Evolutionary conservation across 1,284 basidiomycete genomes (phyloP).

Genomic region (Marasmius oreades): DNA sequence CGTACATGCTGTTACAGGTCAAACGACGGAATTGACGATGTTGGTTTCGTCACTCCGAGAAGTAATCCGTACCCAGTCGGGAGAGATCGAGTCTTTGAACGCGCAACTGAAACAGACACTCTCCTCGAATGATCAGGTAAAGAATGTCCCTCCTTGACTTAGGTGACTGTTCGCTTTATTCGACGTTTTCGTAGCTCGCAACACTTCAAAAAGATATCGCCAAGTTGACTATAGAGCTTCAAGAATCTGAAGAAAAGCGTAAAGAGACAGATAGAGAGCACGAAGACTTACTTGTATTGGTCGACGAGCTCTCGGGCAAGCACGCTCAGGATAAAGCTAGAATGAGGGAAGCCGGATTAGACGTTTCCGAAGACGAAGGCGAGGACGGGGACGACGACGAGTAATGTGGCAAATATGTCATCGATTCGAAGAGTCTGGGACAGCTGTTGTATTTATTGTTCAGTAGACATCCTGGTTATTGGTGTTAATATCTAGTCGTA

Average conservation of each 20-base stretch:
- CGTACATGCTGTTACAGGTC: slow-evolving; percentile 36
- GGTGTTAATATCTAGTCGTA: too few relatives aligned
- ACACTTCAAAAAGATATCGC: slow-evolving; percentile 40
- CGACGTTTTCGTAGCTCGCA: slow-evolving; percentile 25
- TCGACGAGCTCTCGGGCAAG: slow-evolving; percentile 91
- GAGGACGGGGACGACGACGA: slow-evolving; percentile 70
- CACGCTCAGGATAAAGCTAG: slow-evolving; percentile 77
- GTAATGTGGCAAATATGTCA: slow-evolving; percentile 19
- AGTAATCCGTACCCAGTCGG: slow-evolving; percentile 75
- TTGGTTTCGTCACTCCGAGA: slow-evolving; percentile 79
- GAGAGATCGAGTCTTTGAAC: slow-evolving; percentile 69
- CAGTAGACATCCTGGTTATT: too few relatives aligned
- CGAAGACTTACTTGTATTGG: slow-evolving; percentile 88
- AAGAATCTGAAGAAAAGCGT: slow-evolving; percentile 57
- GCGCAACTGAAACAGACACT: slow-evolving; percentile 41
- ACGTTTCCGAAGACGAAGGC: slow-evolving; percentile 90
- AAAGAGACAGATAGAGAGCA: slow-evolving; percentile 91
- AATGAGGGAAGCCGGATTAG: slow-evolving; percentile 71
- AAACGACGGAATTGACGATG: slow-evolving; percentile 74
- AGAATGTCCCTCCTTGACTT: not conserved
- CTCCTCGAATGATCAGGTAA: slow-evolving; percentile 32
- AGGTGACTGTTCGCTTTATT: not conserved
- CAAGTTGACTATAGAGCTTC: slow-evolving; percentile 47
- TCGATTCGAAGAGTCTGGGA: too few relatives aligned
- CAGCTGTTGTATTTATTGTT: too few relatives aligned